These are phyloP conservation scores for Periconia digitata DNA, from an alignment of 2,329 filamentous ascomycete genomes.

Conservation along the genomic window DNA sequence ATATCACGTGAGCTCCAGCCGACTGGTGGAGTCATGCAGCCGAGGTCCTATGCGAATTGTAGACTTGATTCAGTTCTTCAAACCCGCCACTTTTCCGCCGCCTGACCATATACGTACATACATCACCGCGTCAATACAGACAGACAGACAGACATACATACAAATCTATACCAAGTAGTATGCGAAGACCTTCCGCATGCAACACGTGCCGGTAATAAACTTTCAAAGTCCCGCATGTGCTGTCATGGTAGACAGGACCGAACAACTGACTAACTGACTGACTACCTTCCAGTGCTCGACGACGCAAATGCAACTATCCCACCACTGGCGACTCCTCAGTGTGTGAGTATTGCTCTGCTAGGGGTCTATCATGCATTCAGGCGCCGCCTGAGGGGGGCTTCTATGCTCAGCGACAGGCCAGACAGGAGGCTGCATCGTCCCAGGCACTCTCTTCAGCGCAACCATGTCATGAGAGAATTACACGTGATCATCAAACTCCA, in stretches of 20 bases:
- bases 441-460: neutral
- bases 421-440: neutral
- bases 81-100: too few species aligned
- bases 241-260: too few species aligned
- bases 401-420: neutral
- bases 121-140: too few species aligned
- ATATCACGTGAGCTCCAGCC: too few species aligned
- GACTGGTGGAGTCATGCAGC: too few species aligned
- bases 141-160: too few species aligned
- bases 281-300: neutral
- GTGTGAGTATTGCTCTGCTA: neutral
- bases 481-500: neutral
- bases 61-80: too few species aligned
- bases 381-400: neutral
- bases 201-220: neutral
- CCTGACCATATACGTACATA: too few species aligned
- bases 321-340: neutral
- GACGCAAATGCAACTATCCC: neutral
- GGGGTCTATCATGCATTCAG: neutral
- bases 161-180: neutral
- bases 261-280: neutral
- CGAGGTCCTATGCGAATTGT: too few species aligned
- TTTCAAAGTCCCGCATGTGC: too few species aligned
- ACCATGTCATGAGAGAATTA: neutral
- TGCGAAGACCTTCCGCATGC: neutral